Base-by-base conservation (phyloP, 169 alveolate genomes). In the Eimeria maxima region DNA sequence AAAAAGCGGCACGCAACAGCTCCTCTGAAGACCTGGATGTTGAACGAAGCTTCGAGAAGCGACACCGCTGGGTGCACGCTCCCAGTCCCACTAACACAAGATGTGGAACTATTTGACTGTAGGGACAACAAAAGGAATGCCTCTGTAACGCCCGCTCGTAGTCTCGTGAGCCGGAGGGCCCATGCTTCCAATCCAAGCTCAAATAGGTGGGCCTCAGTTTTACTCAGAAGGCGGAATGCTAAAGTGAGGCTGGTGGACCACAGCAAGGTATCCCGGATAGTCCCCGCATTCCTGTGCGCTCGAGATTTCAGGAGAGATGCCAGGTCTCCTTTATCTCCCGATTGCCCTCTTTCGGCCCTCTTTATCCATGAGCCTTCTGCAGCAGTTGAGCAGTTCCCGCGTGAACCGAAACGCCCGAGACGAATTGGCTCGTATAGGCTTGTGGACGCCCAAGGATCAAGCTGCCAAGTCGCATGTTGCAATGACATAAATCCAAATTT, bases 181-280 rank as follows among this genome's bases (percentile, higher is more conserved):
- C 94, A 87, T n/a, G 83, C n/a, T 65, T 87, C 94, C 44, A 87
- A 14, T 74, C 94, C 94, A 18, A 87, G 94, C 94, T 87, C 94
- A 87, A 87, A 87, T 29, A 87, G 16, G 22, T 63, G 71, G 83
- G 94, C 83, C 29, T 87, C 94, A 5, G 45, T 53, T 50, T 63
- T 65, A 13, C 29, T 60, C 67, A 87, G 38, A 8, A 60, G 50
- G 50, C 94, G 94, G 65, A 87, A 87, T 38, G 83, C 94, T 60
- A 87, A 27, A n/a, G 63, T 44, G 63, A 87, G 94, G 83, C 60
- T 87, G 47, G 63, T 87, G 65, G 94, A 87, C 80, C 94, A 87
- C 27, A 63, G 83, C 80, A 65, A 87, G 47, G 45, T 44, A 8
- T 87, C 71, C 53, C 83, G 57, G 38, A 47, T 63, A 24, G 55